phyloP scores from a whole-genome alignment of 2,329 filamentous ascomycete species.

The Fusarium humuli region DNA sequence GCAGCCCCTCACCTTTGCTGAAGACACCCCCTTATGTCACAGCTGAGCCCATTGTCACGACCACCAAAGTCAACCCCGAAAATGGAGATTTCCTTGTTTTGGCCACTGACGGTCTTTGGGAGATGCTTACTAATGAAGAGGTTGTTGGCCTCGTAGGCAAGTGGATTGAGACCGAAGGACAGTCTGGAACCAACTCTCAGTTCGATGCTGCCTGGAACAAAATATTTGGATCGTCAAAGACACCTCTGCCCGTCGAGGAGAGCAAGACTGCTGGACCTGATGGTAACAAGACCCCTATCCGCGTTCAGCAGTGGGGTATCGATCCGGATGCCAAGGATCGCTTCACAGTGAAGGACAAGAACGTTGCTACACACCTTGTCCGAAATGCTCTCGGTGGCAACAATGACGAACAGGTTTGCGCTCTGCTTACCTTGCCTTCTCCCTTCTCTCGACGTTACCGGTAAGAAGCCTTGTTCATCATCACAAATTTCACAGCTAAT shows the following conservation, averaged over 20 bases:
- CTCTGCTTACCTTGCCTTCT: constrained; percentile 88
- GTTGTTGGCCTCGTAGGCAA: constrained; percentile 95
- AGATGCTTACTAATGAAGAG: constrained; percentile 99
- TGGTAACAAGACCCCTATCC: constrained; percentile 88
- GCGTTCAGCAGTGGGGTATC: constrained; percentile 91
- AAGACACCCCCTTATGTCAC: constrained; percentile 97
- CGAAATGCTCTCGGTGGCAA: constrained; percentile 94
- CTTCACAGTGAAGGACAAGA: constrained; percentile 96
- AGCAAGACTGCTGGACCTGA: constrained; percentile 60
- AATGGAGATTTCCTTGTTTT: constrained; percentile 96
- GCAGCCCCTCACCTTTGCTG: constrained; percentile 78
- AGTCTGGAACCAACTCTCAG: constrained; percentile 68
- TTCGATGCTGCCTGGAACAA: constrained; percentile 76
- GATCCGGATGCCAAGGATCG: constrained; percentile 77
- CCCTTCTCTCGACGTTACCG: constrained; percentile 93
- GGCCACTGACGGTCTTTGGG: constrained; percentile 97
- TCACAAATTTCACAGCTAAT: not conserved
- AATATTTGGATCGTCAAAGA: constrained; percentile 64
- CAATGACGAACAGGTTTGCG: constrained; percentile 93
- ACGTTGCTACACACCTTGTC: constrained; percentile 94
- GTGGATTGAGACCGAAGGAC: constrained; percentile 87
- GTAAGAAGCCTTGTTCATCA: constrained; percentile 56
- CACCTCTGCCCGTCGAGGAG: constrained; percentile 81
- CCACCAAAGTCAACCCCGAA: constrained; percentile 88
- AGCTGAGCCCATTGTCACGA: constrained; percentile 93